phyloP scores from a whole-genome alignment of 2,329 filamentous ascomycete genomes.

The Fusarium secorum region DNA sequence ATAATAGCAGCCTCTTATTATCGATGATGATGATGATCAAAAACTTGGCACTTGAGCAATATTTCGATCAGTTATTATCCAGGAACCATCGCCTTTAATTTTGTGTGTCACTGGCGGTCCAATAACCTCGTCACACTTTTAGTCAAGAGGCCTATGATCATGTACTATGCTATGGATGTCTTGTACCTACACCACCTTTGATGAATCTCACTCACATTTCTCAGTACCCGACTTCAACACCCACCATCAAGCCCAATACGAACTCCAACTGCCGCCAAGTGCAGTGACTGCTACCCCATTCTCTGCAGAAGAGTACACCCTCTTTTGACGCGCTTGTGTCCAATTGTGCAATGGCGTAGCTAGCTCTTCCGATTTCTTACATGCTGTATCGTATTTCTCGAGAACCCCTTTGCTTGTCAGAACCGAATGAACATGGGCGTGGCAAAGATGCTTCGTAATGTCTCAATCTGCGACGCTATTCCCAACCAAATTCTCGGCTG shows the following conservation, averaged over 20 bases:
- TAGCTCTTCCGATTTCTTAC: background rate
- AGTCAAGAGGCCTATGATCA: background rate
- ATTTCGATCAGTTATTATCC: constrained; percentile 14
- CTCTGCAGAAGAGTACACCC: constrained; percentile 18
- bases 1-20: constrained; percentile 10
- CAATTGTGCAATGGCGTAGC: constrained; percentile 29
- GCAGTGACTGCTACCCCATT: constrained; percentile 11
- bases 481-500: constrained; percentile 15
- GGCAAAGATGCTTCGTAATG: constrained; percentile 28
- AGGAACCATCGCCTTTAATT: constrained; percentile 9
- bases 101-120: constrained; percentile 2
- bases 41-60: constrained; percentile 22
- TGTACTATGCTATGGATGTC: background rate
- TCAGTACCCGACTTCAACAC: constrained; percentile 21
- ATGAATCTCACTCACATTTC: background rate
- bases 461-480: constrained; percentile 34
- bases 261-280: constrained; percentile 31
- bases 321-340: constrained; percentile 2
- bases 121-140: background rate
- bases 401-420: constrained; percentile 2
- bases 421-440: constrained; percentile 12
- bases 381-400: constrained; percentile 17
- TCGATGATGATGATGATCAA: background rate
- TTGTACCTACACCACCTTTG: background rate
- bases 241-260: constrained; percentile 30